Percentiles rank a stretch among this genome's conserved stretches.
phyloP scores from a whole-genome alignment of 768 basidiomycete genomes.

The Coprinellus micaceus region DNA sequence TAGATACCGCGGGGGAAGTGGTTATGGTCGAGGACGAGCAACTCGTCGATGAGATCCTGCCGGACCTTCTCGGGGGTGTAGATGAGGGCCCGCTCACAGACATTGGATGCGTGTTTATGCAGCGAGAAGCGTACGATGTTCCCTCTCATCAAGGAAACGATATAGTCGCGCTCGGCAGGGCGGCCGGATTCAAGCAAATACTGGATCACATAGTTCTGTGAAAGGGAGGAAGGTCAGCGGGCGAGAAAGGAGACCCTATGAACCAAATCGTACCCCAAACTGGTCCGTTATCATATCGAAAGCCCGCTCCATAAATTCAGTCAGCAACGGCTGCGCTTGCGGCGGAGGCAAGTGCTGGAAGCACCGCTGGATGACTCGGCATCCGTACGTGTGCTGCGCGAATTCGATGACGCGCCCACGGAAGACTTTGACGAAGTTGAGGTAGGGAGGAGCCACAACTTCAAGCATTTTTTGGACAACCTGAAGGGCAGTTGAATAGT shows the following conservation, averaged over 20 bases:
- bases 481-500: slow-evolving; percentile 5
- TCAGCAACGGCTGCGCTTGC: slow-evolving; percentile 66
- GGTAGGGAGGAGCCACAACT: slow-evolving; percentile 69
- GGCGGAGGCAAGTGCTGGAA: slow-evolving; percentile 78
- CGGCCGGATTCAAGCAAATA: slow-evolving; percentile 84
- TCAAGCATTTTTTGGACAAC: slow-evolving; percentile 79
- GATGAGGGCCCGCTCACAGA: slow-evolving; percentile 85
- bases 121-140: slow-evolving; percentile 76
- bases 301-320: slow-evolving; percentile 75
- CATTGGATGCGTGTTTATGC: slow-evolving; percentile 95
- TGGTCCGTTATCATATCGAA: slow-evolving; percentile 81
- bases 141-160: slow-evolving; percentile 69
- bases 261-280: slow-evolving; percentile 64
- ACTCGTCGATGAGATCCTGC: slow-evolving; percentile 72
- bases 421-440: slow-evolving; percentile 74
- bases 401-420: slow-evolving; percentile 75
- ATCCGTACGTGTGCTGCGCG: slow-evolving; percentile 88
- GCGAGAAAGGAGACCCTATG: too few species aligned
- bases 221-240: neutral
- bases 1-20: slow-evolving; percentile 60
- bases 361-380: slow-evolving; percentile 90
- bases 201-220: slow-evolving; percentile 91
- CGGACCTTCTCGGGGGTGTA: slow-evolving; percentile 64
- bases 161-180: slow-evolving; percentile 59
- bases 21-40: slow-evolving; percentile 46